Evolutionary conservation across 2,329 filamentous ascomycete genomes (phyloP).

Genomic region (Colletotrichum nymphaeae): DNA sequence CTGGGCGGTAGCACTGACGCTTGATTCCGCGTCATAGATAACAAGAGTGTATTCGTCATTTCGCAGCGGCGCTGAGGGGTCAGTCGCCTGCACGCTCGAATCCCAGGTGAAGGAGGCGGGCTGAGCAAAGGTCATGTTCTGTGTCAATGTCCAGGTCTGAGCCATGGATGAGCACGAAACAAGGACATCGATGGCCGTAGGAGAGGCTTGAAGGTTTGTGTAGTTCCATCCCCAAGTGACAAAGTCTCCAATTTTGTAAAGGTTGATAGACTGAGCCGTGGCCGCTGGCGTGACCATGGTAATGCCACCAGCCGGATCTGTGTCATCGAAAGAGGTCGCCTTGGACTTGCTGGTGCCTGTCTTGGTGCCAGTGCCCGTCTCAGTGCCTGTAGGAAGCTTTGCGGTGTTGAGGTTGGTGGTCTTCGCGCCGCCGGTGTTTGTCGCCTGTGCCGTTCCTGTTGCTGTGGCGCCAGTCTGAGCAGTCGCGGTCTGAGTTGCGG

Average conservation of each 20-base stretch:
- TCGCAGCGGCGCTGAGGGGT: constrained; percentile 58
- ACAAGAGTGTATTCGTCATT: constrained; percentile 70
- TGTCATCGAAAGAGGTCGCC: constrained; percentile 56
- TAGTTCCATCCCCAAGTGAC: constrained; percentile 75
- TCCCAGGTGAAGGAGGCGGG: constrained; percentile 67
- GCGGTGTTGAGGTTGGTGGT: constrained; percentile 56
- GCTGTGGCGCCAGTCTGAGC: constrained; percentile 35
- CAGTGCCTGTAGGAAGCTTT: constrained; percentile 39
- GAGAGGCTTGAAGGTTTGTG: constrained; percentile 67
- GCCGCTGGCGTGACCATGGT: constrained; percentile 53
- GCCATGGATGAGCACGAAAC: constrained; percentile 64
- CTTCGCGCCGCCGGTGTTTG: constrained; percentile 41
- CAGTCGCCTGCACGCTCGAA: constrained; percentile 60
- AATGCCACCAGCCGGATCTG: constrained; percentile 62
- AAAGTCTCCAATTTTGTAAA: constrained; percentile 71
- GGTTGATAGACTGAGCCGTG: constrained; percentile 55
- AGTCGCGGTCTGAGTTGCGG: constrained; percentile 22
- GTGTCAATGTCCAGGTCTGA: constrained; percentile 69
- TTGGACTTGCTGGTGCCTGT: constrained; percentile 41
- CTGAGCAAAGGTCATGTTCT: constrained; percentile 70
- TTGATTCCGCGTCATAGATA: constrained; percentile 68
- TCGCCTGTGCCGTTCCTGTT: constrained; percentile 36
- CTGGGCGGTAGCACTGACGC: constrained; percentile 60
- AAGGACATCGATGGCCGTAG: constrained; percentile 70
- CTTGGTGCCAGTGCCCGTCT: constrained; percentile 40